These are phyloP conservation scores for Lactarius indigo DNA, from an alignment of 768 basidiomycete genomes.

Conservation along the genomic window DNA sequence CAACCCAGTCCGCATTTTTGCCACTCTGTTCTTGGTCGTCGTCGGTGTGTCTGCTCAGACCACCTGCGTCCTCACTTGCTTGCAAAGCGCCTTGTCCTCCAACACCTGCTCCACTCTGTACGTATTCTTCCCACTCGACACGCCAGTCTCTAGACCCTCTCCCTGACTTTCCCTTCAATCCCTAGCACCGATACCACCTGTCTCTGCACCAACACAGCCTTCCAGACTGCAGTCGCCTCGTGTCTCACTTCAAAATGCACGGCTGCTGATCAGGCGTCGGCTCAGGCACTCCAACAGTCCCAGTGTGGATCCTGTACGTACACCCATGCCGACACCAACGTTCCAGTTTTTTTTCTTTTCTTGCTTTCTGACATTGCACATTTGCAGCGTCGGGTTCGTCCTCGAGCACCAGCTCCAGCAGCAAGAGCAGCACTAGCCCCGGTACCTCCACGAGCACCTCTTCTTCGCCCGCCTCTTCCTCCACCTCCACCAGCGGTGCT, in stretches of 20 bases:
- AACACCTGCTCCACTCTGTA: slow-evolving; percentile 6
- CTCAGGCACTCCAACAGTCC: slow-evolving; percentile 31
- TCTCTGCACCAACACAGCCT: slow-evolving; percentile 37
- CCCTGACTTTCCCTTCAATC: neutral
- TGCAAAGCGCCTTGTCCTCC: neutral
- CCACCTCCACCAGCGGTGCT: neutral
- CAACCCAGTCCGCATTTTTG: neutral
- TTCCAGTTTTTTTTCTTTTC: neutral
- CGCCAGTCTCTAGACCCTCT: neutral
- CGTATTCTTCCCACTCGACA: neutral
- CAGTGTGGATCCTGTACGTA: slow-evolving; percentile 35
- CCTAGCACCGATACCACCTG: slow-evolving; percentile 39
- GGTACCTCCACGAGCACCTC: neutral
- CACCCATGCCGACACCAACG: neutral
- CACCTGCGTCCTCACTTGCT: slow-evolving; percentile 1
- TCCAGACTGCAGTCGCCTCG: slow-evolving; percentile 34
- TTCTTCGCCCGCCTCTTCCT: neutral
- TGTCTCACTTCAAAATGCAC: slow-evolving; percentile 40
- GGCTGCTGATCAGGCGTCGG: slow-evolving; percentile 31
- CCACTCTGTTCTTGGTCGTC: neutral
- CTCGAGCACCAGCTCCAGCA: neutral
- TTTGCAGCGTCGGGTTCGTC: neutral
- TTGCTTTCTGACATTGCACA: neutral
- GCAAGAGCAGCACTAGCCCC: neutral
- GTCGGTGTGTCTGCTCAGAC: slow-evolving; percentile 14